Evolutionary conservation across 2,329 filamentous ascomycete species (phyloP), one percentile per base, ranked within the genome.

Genomic region (Cladosporium sp.): DNA sequence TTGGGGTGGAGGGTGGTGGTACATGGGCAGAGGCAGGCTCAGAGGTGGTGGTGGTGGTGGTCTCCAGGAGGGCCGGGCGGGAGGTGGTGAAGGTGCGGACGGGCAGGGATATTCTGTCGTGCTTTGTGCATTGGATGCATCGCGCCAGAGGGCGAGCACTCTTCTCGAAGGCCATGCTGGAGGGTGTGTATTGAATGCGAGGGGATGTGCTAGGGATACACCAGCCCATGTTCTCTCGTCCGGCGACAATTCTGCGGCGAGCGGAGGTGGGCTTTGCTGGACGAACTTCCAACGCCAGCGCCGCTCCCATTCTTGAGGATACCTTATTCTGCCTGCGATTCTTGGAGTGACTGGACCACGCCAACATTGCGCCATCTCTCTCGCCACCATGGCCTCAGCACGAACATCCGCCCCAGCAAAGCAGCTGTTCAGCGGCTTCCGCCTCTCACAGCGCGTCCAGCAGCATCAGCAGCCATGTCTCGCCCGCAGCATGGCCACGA

Each of bases 401-500:
- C 73, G 76, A 66, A 74, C 77, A 66, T 71, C 74, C 64, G 69
- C 72, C 68, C 76, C 79, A 57, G 76, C 79, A 64, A 76, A 77
- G 69, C 73, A 76, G 49, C 69, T 75, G 31, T 71, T 72, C 70
- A 72, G 69, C 66, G 69, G 66, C 50, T 70, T 73, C 67, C 63
- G 64, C n/a, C 62, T 69, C 29, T 67, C 67, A 29, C 67, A 69
- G 46, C 67, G 67, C 29, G 67, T 65, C 12, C 44, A 63, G 44
- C 71, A 69, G 7, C 66, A 69, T 33, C 71, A 69, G 29, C 33
- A 63, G 49, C 61, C 61, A 64, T 68, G 65, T n/a, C 82, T 85
- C 65, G 77, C 81, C 59, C 80, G 86, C 66, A 82, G 84, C 69
- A 85, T 87, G 81, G 86, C 86, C 44, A 86, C 87, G 61, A 83